phyloP scores from a whole-genome alignment of 2,329 filamentous ascomycete species.

The Colletotrichum sojae region DNA sequence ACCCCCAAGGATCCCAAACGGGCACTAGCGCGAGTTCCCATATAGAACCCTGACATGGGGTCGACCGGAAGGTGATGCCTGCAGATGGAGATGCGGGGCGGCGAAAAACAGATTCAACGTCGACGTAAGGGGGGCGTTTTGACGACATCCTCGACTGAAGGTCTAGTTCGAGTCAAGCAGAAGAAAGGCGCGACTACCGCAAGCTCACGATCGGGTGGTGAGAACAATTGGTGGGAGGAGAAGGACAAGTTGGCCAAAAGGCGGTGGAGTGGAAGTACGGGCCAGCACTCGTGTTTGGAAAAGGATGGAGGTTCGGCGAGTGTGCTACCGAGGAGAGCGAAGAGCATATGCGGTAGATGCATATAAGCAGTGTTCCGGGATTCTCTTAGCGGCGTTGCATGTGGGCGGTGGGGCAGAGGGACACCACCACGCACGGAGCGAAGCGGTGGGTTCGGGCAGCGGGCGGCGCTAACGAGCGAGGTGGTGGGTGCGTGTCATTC shows the following conservation, averaged over 20 bases:
- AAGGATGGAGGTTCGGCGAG: slow-evolving; percentile 33
- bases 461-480: slow-evolving; percentile 26
- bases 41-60: slow-evolving; percentile 35
- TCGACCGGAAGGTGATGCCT: slow-evolving; percentile 36
- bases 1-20: slow-evolving; percentile 38
- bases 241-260: slow-evolving; percentile 30
- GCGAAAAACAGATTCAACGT: slow-evolving; percentile 37
- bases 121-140: slow-evolving; percentile 31
- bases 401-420: slow-evolving; percentile 18
- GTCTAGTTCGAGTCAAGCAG: not conserved
- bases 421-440: slow-evolving; percentile 10
- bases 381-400: slow-evolving; percentile 25
- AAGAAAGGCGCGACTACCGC: not conserved
- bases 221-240: slow-evolving; percentile 17
- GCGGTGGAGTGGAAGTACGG: slow-evolving; percentile 39
- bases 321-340: slow-evolving; percentile 25
- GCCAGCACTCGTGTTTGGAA: slow-evolving; percentile 37
- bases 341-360: slow-evolving; percentile 36
- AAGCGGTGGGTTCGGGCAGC: slow-evolving; percentile 22
- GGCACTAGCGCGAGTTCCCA: slow-evolving; percentile 41
- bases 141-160: slow-evolving; percentile 7
- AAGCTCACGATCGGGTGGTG: slow-evolving; percentile 1
- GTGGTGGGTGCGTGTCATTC: slow-evolving; percentile 37
- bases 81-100: slow-evolving; percentile 40
- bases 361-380: slow-evolving; percentile 25